Evolutionary conservation across 176 grass and related monocot species (phyloP), one percentile per base, ranked within the genome.

Genomic region (Pharus latifolius): DNA sequence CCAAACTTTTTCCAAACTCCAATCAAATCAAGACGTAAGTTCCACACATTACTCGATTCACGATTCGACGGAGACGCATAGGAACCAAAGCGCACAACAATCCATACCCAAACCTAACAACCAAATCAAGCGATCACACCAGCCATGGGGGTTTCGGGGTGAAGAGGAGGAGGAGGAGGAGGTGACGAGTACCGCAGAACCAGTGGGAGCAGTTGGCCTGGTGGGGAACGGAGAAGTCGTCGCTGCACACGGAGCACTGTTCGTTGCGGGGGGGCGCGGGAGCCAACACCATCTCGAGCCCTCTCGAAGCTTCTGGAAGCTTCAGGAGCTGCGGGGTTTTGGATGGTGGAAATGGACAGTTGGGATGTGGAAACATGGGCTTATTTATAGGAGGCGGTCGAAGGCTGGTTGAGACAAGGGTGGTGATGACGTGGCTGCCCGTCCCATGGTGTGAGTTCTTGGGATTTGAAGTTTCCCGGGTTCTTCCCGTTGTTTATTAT

Each of bases 151-250:
- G 22, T 27, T 1, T 14, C n/a, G 11, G 7, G 32, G 9, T 2
- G 49, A 5, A 32, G 51, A 68, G 17, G 40, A 25, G 28, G 3
- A 3, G 17, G 10, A 56, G 19, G 38, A 7, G 20, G 41, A 2
- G 59, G 61, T 11, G 22, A 0, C 12, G 64, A 30, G 29, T 47
- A 79, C 76, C 76, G 41, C 76, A 79, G 65, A 79, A 79, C 76
- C 54, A 79, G 76, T 79, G 76, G 65, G 76, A 79, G 65, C 65
- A 79, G 65, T 79, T 79, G 50, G 65, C 76, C 49, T 70, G 54
- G 76, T 67, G 41, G 6, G 54, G 76, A 40, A 50, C 10, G 37
- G 49, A 55, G 65, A 70, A 25, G 30, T 67, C 41, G 53, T 34
- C 43, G 53, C 25, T 13, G 76, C 76, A 79, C 1, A 79, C 63